Evolutionary conservation across 2,329 filamentous ascomycete genomes (phyloP).

Genomic region (Elsinoe ampelina): DNA sequence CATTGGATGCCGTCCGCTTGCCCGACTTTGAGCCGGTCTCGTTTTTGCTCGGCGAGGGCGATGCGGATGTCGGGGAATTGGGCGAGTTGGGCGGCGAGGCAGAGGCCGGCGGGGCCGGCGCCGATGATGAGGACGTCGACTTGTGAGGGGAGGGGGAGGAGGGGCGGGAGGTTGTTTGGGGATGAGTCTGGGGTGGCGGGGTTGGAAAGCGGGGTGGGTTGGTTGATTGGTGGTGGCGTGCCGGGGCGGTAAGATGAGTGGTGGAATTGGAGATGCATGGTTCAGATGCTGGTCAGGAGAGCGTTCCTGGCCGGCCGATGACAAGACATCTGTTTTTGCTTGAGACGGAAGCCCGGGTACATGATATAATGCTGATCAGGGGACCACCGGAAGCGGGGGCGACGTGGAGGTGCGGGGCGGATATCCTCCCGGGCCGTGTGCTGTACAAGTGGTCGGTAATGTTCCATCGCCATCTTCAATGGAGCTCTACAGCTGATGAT

Average conservation of each 20-base stretch:
- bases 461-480: too few relatives aligned
- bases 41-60: slow-evolving; percentile 38
- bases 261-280: slow-evolving; percentile 12
- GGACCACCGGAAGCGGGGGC: neutral
- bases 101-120: slow-evolving; percentile 41
- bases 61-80: slow-evolving; percentile 38
- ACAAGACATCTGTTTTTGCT: neutral
- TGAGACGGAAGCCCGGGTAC: neutral
- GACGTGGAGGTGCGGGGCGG: neutral
- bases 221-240: neutral
- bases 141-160: slow-evolving; percentile 23
- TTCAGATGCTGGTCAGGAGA: neutral
- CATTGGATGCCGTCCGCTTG: slow-evolving; percentile 33
- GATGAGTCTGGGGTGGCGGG: neutral
- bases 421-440: neutral
- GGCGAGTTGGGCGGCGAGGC: slow-evolving; percentile 43
- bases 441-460: neutral
- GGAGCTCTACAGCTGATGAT: too few relatives aligned
- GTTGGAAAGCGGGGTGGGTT: too few relatives aligned
- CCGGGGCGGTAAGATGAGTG: slow-evolving; percentile 10
- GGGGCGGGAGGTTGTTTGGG: neutral
- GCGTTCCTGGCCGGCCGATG: neutral
- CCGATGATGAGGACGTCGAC: slow-evolving; percentile 43
- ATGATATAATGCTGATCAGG: neutral
- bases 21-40: slow-evolving; percentile 28